Base-by-base conservation (phyloP, 495 filamentous ascomycete species). In the Daldinia childiae region DNA sequence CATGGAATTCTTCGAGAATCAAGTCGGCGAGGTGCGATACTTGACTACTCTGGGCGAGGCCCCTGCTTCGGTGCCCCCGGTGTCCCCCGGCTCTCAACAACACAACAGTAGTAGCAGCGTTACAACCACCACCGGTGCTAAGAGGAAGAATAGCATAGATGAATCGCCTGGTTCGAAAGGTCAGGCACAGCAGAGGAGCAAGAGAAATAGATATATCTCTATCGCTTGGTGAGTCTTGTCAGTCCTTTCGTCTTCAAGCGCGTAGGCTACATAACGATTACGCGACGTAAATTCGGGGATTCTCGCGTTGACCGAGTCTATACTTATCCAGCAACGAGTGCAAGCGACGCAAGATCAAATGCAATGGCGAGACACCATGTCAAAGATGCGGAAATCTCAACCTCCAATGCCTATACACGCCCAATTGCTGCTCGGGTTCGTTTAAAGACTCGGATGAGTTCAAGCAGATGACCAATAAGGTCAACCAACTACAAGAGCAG, bases 401-500 rank as follows among this genome's bases (percentile, higher is more conserved):
- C 51, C 86, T 95, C 51, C 88, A 90, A 70, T 96, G 93, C 76
- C 85, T 95, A 68, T 97, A 97, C 86, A 90, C 94, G 29, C 92
- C 94, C 4, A 97, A 97, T 78, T 97, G 94, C 84, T 96, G 93
- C 79, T 71, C 85, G 61, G 85, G 78, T 77, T 90, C 86, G 74
- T 92, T 97, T 84, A 94, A 92, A 77, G 93, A 97, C 68, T 93
- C 92, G 56, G 90, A 93, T 81, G 94, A 97, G 74, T 97, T 91
- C 82, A 89, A 87, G 71, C 86, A 89, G 32, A 91, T 97, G 90
- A 85, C 87, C 63, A 86, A 85, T 41, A 89, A 94, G 67, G 89
- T 97, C 48, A 82, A 80, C 14, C 84, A 85, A 4, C 84, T 97
- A n/a, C 93, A 97, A 77, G 89, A 93, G 36, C 91, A 96, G 79